Evolutionary conservation across 352 stramenopile genomes (phyloP), one percentile per base, ranked within the genome.

Genomic region (Pythium periplocum): DNA sequence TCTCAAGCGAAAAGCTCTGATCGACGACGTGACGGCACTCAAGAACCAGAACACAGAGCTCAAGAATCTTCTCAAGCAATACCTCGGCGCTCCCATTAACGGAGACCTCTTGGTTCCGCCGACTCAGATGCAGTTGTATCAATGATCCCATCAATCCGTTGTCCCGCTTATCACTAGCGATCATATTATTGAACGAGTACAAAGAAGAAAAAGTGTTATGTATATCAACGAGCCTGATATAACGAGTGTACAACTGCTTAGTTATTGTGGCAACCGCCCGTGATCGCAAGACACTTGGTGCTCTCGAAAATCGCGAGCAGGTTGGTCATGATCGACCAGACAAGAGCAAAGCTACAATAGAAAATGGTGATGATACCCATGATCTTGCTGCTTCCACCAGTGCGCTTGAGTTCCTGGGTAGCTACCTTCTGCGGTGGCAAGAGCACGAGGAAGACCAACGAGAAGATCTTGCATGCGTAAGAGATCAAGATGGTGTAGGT

Each of bases 61-160:
- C 53, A 97, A 96, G 68, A 74, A 66, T 31, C 60, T 97, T 30
- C 69, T 97, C 35, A 93, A 95, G 49, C 83, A 97, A 48, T 97
- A 97, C 54, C 62, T 97, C 8, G 79, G 76, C 26, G 81, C 80
- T 3, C 62, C 78, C 7, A 88, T 93, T 57, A 92, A 93, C 62
- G 80, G 88, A 41, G 78, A 91, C 51, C 72, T 95, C 45, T 71
- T 91, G 30, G 73, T 95, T n/a, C 82, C 86, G 5, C 86, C 86
- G 12, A 90, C 83, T 4, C 81, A 95, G 57, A 88, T 92, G 73
- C 73, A 86, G 58, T 61, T 86, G 34, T 89, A 90, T 61, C 67
- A 87, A n/a, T 68, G 48, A 63, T 26, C 17, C 17, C 17, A 26
- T 26, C 17, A 26, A 26, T 26, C 17, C 17, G 17, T 26, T 26